Percentiles rank a stretch among this genome's conserved stretches.
phyloP scores from a whole-genome alignment of 345 rosid species.

The Acer campestre region DNA sequence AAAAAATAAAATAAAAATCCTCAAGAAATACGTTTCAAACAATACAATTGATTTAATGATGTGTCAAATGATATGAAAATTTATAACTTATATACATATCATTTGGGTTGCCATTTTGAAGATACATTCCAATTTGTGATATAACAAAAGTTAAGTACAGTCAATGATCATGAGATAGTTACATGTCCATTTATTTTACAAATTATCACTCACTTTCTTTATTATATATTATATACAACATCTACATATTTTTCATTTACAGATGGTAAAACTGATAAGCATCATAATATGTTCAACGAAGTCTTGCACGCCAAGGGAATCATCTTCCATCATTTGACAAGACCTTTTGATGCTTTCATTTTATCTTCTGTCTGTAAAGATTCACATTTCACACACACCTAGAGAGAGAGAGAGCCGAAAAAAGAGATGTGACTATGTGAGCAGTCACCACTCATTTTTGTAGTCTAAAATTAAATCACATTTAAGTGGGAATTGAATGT shows the following conservation, averaged over 20 bases:
- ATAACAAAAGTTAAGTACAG: not conserved
- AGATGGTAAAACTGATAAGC: not conserved
- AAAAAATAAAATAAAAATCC: no score
- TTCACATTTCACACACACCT: not conserved
- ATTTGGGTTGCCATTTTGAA: not conserved
- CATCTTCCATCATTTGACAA: slow-evolving; percentile 25
- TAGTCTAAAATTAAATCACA: slow-evolving; percentile 6
- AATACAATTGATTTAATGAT: no score
- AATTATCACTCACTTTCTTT: not conserved
- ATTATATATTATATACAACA: not conserved
- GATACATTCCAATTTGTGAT: not conserved
- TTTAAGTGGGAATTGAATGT: slow-evolving; percentile 17
- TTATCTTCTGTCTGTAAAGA: not conserved
- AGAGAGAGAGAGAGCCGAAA: slow-evolving; percentile 11
- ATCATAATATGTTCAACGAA: not conserved
- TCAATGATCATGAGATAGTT: not conserved
- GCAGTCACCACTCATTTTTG: slow-evolving; percentile 40
- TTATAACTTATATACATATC: not conserved
- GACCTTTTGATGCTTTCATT: slow-evolving; percentile 19
- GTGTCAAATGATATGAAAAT: no score
- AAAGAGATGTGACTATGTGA: slow-evolving; percentile 5
- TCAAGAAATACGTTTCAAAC: no score
- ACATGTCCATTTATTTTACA: not conserved
- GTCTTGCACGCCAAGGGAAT: slow-evolving; percentile 36
- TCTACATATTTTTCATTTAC: not conserved